phyloP scores from a whole-genome alignment of 2,329 filamentous ascomycete genomes.

The Ophiostoma novo-ulmi region DNA sequence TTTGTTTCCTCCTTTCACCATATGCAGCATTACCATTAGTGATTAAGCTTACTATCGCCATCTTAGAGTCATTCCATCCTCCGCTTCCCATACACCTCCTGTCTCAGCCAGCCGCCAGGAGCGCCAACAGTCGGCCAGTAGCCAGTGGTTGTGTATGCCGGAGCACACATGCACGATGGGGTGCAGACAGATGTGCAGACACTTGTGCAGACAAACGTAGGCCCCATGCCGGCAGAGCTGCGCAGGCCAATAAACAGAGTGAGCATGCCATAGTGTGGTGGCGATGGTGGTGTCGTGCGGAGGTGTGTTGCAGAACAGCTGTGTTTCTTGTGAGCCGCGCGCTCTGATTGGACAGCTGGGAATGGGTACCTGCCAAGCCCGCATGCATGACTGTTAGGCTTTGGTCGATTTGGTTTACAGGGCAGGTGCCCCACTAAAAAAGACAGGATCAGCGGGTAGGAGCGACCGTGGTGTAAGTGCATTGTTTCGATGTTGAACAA shows the following conservation, averaged over 20 bases:
- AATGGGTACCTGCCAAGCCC: slow-evolving; percentile 1
- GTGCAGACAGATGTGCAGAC: background rate
- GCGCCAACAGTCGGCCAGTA: background rate
- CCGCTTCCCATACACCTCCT: background rate
- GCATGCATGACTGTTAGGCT: background rate
- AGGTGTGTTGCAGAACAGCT: slow-evolving; percentile 11
- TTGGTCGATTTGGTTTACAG: background rate
- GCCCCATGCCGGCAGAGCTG: background rate
- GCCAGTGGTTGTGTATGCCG: background rate
- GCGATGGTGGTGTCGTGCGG: background rate
- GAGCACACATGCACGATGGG: background rate
- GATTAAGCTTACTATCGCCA: background rate
- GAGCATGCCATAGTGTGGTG: slow-evolving; percentile 1
- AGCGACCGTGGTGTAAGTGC: slow-evolving; percentile 8
- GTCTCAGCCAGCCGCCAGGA: slow-evolving; percentile 10
- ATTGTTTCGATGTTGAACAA: slow-evolving; percentile 8
- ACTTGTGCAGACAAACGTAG: background rate
- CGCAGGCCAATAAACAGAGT: background rate
- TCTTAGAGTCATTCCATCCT: background rate
- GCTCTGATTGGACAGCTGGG: background rate
- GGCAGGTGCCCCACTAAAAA: background rate
- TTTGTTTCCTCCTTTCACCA: background rate
- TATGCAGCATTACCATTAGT: background rate
- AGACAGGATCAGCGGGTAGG: background rate
- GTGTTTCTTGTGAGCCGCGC: background rate